A percentile compares a stretch with the other conserved stretches of the same genome.
Evolutionary conservation across 352 stramenopile genomes (phyloP).

Genomic region (Plasmopara viticola): DNA sequence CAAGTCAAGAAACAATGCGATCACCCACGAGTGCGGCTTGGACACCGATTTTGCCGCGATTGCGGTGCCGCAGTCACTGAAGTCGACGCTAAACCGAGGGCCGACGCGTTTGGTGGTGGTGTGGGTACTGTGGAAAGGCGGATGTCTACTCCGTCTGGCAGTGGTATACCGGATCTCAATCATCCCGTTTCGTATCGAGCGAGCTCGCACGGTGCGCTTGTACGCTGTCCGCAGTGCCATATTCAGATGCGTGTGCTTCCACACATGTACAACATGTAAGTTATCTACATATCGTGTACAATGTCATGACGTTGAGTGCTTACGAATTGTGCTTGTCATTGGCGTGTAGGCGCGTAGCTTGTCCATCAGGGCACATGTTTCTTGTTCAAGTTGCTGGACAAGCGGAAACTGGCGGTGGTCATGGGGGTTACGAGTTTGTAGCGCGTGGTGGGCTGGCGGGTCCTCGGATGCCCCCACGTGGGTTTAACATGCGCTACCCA

Average conservation of each 20-base stretch:
- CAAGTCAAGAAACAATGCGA: conserved; percentile 82
- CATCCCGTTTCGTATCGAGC: conserved; percentile 69
- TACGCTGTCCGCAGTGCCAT: conserved; percentile 78
- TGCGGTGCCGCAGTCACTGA: conserved; percentile 54
- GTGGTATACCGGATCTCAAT: conserved; percentile 15
- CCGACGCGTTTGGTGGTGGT: conserved; percentile 26
- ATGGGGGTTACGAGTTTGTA: conserved; percentile 21
- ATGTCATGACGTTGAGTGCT: conserved; percentile 1
- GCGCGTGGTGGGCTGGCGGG: conserved; percentile 19
- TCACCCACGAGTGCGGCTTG: conserved; percentile 70
- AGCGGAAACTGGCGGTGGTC: conserved; percentile 14
- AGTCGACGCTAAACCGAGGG: conserved; percentile 57
- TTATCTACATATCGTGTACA: neutral
- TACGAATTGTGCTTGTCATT: conserved; percentile 3
- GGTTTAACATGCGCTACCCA: conserved; percentile 42
- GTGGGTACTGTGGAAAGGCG: conserved; percentile 9
- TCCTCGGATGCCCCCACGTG: conserved; percentile 24
- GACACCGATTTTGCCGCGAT: conserved; percentile 76
- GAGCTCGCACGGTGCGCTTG: conserved; percentile 75
- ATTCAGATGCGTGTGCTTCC: conserved; percentile 84
- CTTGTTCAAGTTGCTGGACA: conserved; percentile 69
- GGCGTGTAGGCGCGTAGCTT: conserved; percentile 58
- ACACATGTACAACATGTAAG: conserved; percentile 88
- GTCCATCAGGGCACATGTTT: conserved; percentile 82
- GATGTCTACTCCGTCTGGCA: conserved; percentile 18